Percentiles rank a stretch among this genome's conserved stretches.
Evolutionary conservation across 805 yeast species (phyloP).

Genomic region (Candida peoriensis): DNA sequence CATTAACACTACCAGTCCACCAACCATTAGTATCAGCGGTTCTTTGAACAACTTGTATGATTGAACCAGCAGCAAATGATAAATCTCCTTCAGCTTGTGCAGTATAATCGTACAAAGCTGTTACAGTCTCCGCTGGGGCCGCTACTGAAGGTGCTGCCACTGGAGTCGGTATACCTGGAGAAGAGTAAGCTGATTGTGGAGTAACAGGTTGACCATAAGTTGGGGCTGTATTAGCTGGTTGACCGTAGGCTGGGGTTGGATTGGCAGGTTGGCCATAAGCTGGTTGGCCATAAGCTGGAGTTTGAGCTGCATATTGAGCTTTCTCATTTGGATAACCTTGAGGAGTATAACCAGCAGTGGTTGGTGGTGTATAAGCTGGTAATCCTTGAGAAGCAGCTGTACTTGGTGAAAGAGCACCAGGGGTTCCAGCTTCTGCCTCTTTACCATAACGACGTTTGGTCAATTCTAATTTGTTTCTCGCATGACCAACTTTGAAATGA

Average conservation of each 20-base stretch:
- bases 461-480: slow-evolving; percentile 76
- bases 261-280: slow-evolving; percentile 23
- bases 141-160: slow-evolving; percentile 28
- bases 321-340: slow-evolving; percentile 31
- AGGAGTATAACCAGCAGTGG: slow-evolving; percentile 22
- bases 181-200: slow-evolving; percentile 26
- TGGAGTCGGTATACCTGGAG: slow-evolving; percentile 25
- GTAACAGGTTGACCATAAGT: slow-evolving; percentile 23
- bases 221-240: slow-evolving; percentile 22
- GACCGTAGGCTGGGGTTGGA: slow-evolving; percentile 22
- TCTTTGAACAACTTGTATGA: slow-evolving; percentile 76
- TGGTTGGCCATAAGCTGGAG: slow-evolving; percentile 23
- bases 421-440: slow-evolving; percentile 38
- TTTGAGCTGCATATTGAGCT: slow-evolving; percentile 22
- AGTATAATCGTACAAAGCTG: slow-evolving; percentile 85
- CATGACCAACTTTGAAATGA: slow-evolving; percentile 85
- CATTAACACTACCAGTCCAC: slow-evolving; percentile 94
- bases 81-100: slow-evolving; percentile 95
- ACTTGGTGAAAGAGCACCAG: slow-evolving; percentile 28
- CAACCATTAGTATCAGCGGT: slow-evolving; percentile 87
- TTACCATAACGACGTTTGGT: slow-evolving; percentile 70
- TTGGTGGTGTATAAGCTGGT: slow-evolving; percentile 34
- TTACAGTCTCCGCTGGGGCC: slow-evolving; percentile 55
- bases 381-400: slow-evolving; percentile 25
- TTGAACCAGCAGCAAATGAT: slow-evolving; percentile 81